These are phyloP conservation scores for Populus trichocarpa DNA, from an alignment of 441 rosid species.

Conservation along the genomic window DNA sequence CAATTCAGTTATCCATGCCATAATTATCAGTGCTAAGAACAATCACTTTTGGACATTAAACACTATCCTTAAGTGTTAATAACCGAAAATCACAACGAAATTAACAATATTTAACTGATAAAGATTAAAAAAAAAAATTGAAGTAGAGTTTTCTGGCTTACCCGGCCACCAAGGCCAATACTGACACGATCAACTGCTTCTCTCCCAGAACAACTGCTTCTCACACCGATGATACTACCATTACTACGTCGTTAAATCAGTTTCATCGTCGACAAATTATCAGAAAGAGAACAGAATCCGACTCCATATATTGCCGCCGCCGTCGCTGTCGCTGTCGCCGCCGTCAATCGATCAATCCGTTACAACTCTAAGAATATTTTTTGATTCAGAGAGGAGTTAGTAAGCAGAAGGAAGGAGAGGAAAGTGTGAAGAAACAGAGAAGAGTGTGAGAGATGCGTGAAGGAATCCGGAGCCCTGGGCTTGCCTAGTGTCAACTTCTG, in stretches of 20 bases:
- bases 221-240: constrained; percentile 18
- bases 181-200: constrained; percentile 62
- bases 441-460: constrained; percentile 54
- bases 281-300: constrained; percentile 26
- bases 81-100: neutral
- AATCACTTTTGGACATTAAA: neutral
- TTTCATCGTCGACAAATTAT: constrained; percentile 33
- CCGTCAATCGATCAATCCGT: constrained; percentile 12
- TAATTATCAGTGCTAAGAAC: neutral
- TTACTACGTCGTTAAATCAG: constrained; percentile 20
- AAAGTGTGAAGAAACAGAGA: constrained; percentile 10
- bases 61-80: neutral
- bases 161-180: constrained; percentile 86
- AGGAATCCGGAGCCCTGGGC: constrained; percentile 38
- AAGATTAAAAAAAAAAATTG: neutral
- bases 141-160: constrained; percentile 21
- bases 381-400: neutral
- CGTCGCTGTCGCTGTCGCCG: no score
- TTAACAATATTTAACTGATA: no score
- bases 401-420: neutral
- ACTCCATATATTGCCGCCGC: constrained; percentile 63
- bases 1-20: neutral
- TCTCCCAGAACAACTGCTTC: constrained; percentile 16
- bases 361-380: neutral
- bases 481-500: constrained; percentile 43